Conservation (phyloP, 2,329 filamentous ascomycete species). For the Phoma sp. region DNA sequence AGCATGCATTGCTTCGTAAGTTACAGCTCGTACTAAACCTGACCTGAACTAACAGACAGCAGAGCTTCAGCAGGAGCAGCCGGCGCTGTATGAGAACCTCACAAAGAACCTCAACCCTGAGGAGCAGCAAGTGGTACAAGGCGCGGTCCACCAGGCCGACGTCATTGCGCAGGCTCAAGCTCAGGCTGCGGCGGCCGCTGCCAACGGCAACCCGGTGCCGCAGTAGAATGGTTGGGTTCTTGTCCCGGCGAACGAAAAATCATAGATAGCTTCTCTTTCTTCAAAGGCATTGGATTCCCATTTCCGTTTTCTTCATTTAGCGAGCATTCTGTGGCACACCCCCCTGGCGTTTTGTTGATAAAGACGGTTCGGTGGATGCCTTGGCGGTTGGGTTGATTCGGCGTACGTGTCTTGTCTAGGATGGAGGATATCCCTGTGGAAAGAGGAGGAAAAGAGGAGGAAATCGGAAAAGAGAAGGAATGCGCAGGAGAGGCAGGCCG, state of each 20-base stretch:
- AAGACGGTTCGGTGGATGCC: constrained; percentile 26
- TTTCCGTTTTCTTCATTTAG: constrained; percentile 35
- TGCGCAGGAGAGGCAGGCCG: constrained; percentile 21
- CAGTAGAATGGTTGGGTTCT: constrained; percentile 20
- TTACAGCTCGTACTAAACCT: constrained; percentile 29
- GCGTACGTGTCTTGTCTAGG: constrained; percentile 18
- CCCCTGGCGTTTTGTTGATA: constrained; percentile 34
- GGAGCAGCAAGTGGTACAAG: constrained; percentile 82
- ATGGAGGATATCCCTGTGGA: constrained; percentile 15
- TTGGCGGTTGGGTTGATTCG: constrained; percentile 25
- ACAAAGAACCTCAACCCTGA: constrained; percentile 80
- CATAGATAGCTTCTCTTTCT: constrained; percentile 32
- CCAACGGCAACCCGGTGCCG: constrained; percentile 26
- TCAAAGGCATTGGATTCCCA: constrained; percentile 32
- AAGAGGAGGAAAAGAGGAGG: constrained; percentile 12
- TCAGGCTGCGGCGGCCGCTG: constrained; percentile 31
- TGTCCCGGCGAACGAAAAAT: constrained; percentile 7
- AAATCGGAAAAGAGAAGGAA: constrained; percentile 14
- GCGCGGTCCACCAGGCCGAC: constrained; percentile 76
- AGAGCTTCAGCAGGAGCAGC: constrained; percentile 91
- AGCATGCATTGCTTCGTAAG: constrained; percentile 81
- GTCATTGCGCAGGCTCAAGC: constrained; percentile 52
- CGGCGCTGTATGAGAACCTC: constrained; percentile 83
- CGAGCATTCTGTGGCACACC: constrained; percentile 38
- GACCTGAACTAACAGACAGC: constrained; percentile 36